Percentiles rank a stretch among this genome's conserved stretches.
phyloP scores from a whole-genome alignment of 768 basidiomycete species.

The Termitomyces sp. region DNA sequence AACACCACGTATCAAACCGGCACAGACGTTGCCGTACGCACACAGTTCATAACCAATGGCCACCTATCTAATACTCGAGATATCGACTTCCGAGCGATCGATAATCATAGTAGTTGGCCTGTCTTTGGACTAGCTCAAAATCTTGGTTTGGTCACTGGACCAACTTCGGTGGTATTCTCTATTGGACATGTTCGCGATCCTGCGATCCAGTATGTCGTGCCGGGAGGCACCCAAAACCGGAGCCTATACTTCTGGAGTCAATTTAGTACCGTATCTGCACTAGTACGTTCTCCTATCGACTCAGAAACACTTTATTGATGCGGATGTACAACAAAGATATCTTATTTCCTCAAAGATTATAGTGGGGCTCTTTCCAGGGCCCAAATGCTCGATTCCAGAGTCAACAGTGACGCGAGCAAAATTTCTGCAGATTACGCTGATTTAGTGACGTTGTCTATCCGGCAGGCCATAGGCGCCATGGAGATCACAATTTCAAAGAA shows the following conservation, averaged over 20 bases:
- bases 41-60: constrained; percentile 56
- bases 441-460: constrained; percentile 46
- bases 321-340: constrained; percentile 21
- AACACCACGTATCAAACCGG: constrained; percentile 56
- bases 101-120: constrained; percentile 55
- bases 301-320: constrained; percentile 22
- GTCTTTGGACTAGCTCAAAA: constrained; percentile 60
- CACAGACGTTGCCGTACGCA: constrained; percentile 47
- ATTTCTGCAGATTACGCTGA: constrained; percentile 50
- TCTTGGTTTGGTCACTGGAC: constrained; percentile 40
- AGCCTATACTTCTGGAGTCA: constrained; percentile 43
- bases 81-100: constrained; percentile 54
- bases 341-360: constrained; percentile 42
- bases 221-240: constrained; percentile 34
- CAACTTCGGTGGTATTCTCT: constrained; percentile 38
- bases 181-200: constrained; percentile 52
- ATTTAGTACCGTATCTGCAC: constrained; percentile 27
- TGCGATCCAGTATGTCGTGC: constrained; percentile 40
- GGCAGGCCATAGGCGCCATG: constrained; percentile 48
- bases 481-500: constrained; percentile 53
- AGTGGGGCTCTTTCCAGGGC: constrained; percentile 39
- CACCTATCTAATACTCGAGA: constrained; percentile 49
- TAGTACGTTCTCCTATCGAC: constrained; percentile 25
- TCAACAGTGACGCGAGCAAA: constrained; percentile 40
- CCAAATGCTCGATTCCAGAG: constrained; percentile 39